A percentile compares a stretch with the other conserved stretches of the same genome.
Conservation (phyloP, 192 early-diverging fungal genomes). For the Rhizophlyctis rosea region DNA sequence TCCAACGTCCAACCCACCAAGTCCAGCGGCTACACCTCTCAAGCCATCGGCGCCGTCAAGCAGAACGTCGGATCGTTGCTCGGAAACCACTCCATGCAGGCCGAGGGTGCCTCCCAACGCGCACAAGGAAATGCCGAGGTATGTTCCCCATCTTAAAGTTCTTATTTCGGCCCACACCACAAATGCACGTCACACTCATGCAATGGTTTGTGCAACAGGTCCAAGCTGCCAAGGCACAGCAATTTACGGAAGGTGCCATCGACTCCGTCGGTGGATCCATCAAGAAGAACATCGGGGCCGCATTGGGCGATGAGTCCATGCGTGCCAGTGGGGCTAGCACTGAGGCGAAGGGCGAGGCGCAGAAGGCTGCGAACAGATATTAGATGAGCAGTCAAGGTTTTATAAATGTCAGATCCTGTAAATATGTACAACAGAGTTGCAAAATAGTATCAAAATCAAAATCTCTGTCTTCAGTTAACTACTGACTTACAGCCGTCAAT, state of each 20-base stretch:
- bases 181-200: neutral
- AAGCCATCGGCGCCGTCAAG: constrained; percentile 22
- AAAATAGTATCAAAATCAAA: too few relatives aligned
- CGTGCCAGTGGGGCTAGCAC: constrained; percentile 31
- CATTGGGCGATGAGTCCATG: constrained; percentile 34
- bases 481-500: too few relatives aligned
- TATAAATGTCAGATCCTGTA: too few relatives aligned
- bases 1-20: neutral
- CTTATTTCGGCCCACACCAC: neutral
- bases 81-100: constrained; percentile 18
- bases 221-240: constrained; percentile 3
- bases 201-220: too few relatives aligned
- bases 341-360: constrained; percentile 26
- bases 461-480: too few relatives aligned
- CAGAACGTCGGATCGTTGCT: constrained; percentile 17
- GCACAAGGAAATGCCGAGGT: constrained; percentile 27
- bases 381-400: neutral
- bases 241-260: constrained; percentile 3
- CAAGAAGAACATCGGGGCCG: constrained; percentile 33
- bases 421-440: too few relatives aligned
- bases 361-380: neutral
- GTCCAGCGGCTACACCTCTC: constrained; percentile 13
- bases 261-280: constrained; percentile 23
- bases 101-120: constrained; percentile 21
- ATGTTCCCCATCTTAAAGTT: neutral